Conservation (phyloP, 2,329 filamentous ascomycete genomes). For the Myotisia sp. region DNA sequence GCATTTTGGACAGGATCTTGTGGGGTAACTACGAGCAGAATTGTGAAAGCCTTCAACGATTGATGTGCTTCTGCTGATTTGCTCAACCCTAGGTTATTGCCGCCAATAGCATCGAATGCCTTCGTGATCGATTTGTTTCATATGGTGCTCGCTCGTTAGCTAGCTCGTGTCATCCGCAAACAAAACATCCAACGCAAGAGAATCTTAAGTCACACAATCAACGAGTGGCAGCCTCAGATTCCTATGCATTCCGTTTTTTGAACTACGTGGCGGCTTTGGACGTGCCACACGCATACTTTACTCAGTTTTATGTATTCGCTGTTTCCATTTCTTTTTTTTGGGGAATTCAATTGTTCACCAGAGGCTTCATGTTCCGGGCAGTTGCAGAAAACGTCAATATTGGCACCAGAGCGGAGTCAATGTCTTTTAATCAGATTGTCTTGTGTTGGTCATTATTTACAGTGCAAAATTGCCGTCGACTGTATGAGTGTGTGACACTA, state of each 20-base stretch:
- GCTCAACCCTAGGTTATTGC: slow-evolving; percentile 30
- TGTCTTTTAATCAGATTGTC: slow-evolving; percentile 48
- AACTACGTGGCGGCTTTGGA: slow-evolving; percentile 41
- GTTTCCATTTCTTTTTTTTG: slow-evolving; percentile 59
- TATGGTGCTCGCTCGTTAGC: slow-evolving; percentile 43
- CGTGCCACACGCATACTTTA: slow-evolving; percentile 81
- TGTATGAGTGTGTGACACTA: slow-evolving; percentile 59
- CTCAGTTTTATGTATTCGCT: slow-evolving; percentile 69
- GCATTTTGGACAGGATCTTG: neutral
- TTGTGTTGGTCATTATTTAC: slow-evolving; percentile 60
- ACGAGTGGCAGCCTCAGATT: neutral
- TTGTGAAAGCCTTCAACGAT: too few relatives aligned
- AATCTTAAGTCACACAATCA: slow-evolving; percentile 2
- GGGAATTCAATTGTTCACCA: slow-evolving; percentile 46
- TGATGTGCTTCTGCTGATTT: slow-evolving; percentile 2
- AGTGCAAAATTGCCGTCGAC: slow-evolving; percentile 57
- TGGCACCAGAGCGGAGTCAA: slow-evolving; percentile 28
- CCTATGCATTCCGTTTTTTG: slow-evolving; percentile 21
- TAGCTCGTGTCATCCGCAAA: slow-evolving; percentile 10
- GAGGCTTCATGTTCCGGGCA: slow-evolving; percentile 40
- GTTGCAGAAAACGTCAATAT: slow-evolving; percentile 32
- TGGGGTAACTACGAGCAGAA: too few relatives aligned
- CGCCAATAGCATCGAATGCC: slow-evolving; percentile 36
- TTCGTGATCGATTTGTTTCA: slow-evolving; percentile 43
- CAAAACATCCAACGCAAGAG: slow-evolving; percentile 7